Percentiles rank a stretch among this genome's conserved stretches.
Conservation (phyloP, 208 protist species). For the Leishmania martiniquensis region DNA sequence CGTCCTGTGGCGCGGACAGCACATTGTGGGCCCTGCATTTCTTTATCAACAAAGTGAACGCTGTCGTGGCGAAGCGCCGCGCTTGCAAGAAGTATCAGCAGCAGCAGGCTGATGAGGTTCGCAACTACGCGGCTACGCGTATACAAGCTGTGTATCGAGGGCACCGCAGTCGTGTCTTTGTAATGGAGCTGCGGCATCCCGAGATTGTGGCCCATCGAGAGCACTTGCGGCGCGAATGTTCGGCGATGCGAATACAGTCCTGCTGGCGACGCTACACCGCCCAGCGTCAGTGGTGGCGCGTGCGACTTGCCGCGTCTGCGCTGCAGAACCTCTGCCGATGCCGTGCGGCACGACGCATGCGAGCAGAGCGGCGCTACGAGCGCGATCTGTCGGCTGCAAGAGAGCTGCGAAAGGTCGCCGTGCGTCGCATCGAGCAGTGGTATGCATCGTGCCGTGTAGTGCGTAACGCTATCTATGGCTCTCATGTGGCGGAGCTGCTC, state of each 20-base stretch:
- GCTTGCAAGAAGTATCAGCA: constrained; percentile 30
- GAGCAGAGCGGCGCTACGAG: constrained; percentile 22
- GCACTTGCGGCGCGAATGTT: background rate
- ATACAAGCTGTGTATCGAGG: constrained; percentile 76
- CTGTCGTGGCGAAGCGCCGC: constrained; percentile 52
- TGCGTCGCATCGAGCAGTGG: constrained; percentile 32
- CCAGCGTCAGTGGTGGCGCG: constrained; percentile 11
- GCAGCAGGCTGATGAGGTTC: constrained; percentile 32
- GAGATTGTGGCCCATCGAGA: constrained; percentile 29
- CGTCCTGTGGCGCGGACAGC: constrained; percentile 13
- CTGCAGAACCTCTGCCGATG: constrained; percentile 50
- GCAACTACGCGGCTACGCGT: constrained; percentile 44
- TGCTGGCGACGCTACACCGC: constrained; percentile 30
- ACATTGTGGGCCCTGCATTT: constrained; percentile 48
- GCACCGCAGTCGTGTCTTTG: constrained; percentile 38
- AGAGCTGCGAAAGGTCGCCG: constrained; percentile 22
- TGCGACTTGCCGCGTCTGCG: constrained; percentile 23
- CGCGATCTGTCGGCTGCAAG: background rate
- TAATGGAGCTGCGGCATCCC: constrained; percentile 47
- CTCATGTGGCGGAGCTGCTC: constrained; percentile 20
- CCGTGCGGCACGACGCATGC: constrained; percentile 16
- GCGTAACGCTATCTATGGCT: constrained; percentile 16
- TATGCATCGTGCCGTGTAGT: constrained; percentile 16
- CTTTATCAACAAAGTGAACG: constrained; percentile 59
- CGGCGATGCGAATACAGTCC: constrained; percentile 25